Base-by-base conservation (phyloP, 352 stramenopile species). In the Phytophthora cactorum region DNA sequence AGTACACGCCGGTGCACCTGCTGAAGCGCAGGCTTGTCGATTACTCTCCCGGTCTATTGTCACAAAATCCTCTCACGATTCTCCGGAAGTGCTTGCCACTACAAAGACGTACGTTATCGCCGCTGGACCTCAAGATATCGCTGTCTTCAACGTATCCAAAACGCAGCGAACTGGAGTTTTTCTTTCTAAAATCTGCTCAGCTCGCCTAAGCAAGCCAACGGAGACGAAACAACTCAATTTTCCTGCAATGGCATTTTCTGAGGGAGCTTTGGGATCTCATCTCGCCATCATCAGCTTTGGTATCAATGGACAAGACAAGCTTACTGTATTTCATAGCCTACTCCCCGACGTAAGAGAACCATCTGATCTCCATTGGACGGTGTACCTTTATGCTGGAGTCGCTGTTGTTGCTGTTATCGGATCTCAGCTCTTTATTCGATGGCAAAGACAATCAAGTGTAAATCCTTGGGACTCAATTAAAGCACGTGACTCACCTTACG, bases 271-370 rank as follows among this genome's bases (percentile, higher is more conserved):
- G 9, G 61, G 67, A 22, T 72, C 73, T 3, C 71, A 70, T 25
- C 34, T 84, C 3, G 61, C 63, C 3, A 55, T 72, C 8, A n/a
- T 72, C 38, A 32, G 31, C 14, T 12, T 41, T 17, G 46, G 15
- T 32, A 29, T 10, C 22, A 53, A 36, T 15, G 47, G 29, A 3
- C 32, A 54, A 17, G 50, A n/a, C n/a, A 54, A 50, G 4, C 17
- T 83, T 10, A 22, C 25, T 28, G 32, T 86, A 5, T 81, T 79
- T 25, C 70, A 84, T 54, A 75, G 66, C 9, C 57, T 86, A 43
- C 73, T 86, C 8, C 36, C 73, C 2, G 56, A 29, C 9, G 47
- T 61, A 28, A 54, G 11, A 28, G 72, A 81, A 25, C 31, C 38
- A 5, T 34, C 46, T 2, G 54, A 73, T 14, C 67, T 68, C 15